Percentiles rank a stretch among this genome's conserved stretches.
Evolutionary conservation across 2,329 filamentous ascomycete species (phyloP).

Genomic region (Plenodomus lindquistii): DNA sequence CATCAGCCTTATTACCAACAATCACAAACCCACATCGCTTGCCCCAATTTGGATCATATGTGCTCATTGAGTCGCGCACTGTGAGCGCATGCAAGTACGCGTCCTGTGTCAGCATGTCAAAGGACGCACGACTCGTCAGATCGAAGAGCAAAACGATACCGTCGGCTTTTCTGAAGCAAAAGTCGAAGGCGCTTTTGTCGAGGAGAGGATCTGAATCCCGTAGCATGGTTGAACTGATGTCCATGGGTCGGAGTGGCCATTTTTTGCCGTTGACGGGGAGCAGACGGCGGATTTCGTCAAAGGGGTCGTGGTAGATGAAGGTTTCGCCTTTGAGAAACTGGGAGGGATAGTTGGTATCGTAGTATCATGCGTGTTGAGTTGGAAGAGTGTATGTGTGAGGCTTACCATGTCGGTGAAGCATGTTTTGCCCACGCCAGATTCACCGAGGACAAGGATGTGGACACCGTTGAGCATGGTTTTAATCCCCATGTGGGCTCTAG

Average conservation of each 20-base stretch:
- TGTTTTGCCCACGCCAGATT: conserved; percentile 29
- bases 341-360: background rate
- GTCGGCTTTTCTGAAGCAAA: conserved; percentile 12
- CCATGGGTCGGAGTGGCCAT: conserved; percentile 17
- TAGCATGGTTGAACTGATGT: conserved; percentile 24
- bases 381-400: background rate
- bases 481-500: background rate
- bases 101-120: conserved; percentile 20
- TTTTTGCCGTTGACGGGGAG: conserved; percentile 11
- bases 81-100: conserved; percentile 19
- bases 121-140: conserved; percentile 25
- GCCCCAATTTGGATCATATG: background rate
- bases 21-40: conserved; percentile 31
- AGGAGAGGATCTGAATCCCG: conserved; percentile 7
- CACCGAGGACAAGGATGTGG: conserved; percentile 24
- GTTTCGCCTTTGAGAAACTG: conserved; percentile 12
- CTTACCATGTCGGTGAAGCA: conserved; percentile 30
- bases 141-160: conserved; percentile 38
- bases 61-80: conserved; percentile 1
- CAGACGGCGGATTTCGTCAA: conserved; percentile 10
- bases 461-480: background rate
- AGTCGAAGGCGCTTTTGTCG: conserved; percentile 7
- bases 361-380: background rate
- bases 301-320: conserved; percentile 7
- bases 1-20: conserved; percentile 33